Percentiles rank a stretch among this genome's conserved stretches.
These are phyloP conservation scores for Ehretia macrophylla DNA, from an alignment of 257 asterid genomes.

Conservation along the genomic window DNA sequence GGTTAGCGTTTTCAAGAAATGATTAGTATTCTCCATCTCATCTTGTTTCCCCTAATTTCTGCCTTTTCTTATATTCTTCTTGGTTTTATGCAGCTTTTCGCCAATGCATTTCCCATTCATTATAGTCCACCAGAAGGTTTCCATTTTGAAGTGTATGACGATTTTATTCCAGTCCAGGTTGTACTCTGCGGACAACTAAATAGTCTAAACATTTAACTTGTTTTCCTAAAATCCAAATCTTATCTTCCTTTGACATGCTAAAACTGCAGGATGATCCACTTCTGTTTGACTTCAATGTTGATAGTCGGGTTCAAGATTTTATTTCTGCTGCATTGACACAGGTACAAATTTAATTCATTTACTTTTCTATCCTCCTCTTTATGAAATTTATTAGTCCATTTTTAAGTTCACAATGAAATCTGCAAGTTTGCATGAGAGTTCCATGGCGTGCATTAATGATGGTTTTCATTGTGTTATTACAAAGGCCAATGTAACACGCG, in stretches of 20 bases:
- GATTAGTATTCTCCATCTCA: not conserved
- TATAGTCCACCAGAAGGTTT: conserved; percentile 81
- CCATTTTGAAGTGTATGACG: conserved; percentile 51
- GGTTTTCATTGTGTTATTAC: conserved; percentile 8
- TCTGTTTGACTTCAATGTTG: conserved; percentile 64
- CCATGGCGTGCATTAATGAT: not conserved
- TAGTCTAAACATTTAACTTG: conserved; percentile 2
- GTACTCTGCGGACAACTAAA: conserved; percentile 8
- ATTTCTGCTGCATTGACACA: conserved; percentile 66
- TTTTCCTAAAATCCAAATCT: not conserved
- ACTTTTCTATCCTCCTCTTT: not conserved
- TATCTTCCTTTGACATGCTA: conserved; percentile 5
- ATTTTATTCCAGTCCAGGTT: conserved; percentile 71
- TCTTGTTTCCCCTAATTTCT: not conserved
- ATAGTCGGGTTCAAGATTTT: conserved; percentile 61
- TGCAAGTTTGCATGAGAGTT: not conserved
- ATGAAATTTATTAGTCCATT: not conserved
- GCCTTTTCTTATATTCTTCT: not conserved
- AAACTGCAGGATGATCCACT: conserved; percentile 70
- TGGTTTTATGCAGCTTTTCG: conserved; percentile 52
- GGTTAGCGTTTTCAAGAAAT: conserved; percentile 18
- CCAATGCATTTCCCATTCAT: conserved; percentile 78
- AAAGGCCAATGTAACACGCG: conserved; percentile 80
- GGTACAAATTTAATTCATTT: conserved; percentile 27
- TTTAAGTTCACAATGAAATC: not conserved